Percentiles rank a stretch among this genome's conserved stretches.
phyloP scores from a whole-genome alignment of 2,329 filamentous ascomycete species.

The Clarireedia paspali region DNA sequence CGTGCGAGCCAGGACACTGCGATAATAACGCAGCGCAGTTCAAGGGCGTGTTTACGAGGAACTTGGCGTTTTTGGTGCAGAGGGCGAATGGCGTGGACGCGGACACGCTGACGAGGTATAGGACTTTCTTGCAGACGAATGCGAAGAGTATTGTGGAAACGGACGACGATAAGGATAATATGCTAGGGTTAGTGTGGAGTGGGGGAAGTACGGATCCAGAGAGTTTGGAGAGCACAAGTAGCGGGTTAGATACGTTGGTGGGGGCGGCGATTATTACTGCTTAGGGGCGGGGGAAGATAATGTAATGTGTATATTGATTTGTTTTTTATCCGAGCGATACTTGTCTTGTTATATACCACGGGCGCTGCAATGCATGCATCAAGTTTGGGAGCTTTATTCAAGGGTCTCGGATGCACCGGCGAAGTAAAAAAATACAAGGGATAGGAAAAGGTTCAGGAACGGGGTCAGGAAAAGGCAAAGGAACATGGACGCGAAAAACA shows the following conservation, averaged over 20 bases:
- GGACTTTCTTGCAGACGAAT: not conserved
- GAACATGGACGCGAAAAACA: too few relatives aligned
- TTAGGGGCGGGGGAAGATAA: not conserved
- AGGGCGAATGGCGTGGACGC: slow-evolving; percentile 9
- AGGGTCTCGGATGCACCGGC: too few relatives aligned
- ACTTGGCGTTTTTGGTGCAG: slow-evolving; percentile 50
- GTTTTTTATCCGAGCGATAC: not conserved
- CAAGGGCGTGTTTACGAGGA: slow-evolving; percentile 64
- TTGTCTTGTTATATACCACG: too few relatives aligned
- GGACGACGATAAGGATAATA: not conserved
- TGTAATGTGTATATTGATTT: not conserved
- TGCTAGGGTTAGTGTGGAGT: slow-evolving; percentile 9
- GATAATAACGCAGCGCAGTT: slow-evolving; percentile 51
- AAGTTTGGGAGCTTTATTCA: too few relatives aligned
- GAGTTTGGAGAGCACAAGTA: slow-evolving; percentile 4
- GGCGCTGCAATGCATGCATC: too few relatives aligned
- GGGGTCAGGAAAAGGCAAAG: too few relatives aligned
- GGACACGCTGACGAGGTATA: not conserved
- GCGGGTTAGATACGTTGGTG: slow-evolving; percentile 8
- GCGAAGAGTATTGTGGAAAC: not conserved
- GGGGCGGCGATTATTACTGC: not conserved
- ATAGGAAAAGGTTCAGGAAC: too few relatives aligned
- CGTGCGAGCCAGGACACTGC: slow-evolving; percentile 41
- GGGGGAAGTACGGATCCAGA: not conserved
- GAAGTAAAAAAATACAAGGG: too few relatives aligned